A percentile compares a stretch with the other conserved stretches of the same genome.
phyloP scores from a whole-genome alignment of 1,284 basidiomycete species.

The Pterulicium gracile region DNA sequence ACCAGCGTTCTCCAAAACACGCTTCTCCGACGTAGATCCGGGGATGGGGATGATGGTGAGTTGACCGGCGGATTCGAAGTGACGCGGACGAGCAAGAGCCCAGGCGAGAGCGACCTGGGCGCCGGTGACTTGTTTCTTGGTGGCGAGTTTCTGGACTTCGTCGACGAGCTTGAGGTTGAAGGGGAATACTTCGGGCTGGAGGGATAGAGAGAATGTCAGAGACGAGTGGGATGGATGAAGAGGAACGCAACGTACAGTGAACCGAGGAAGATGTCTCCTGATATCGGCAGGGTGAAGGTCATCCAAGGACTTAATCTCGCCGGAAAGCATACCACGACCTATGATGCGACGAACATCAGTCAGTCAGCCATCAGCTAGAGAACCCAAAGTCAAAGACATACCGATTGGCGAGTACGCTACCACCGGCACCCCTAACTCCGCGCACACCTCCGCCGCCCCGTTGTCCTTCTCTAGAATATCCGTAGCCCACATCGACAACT shows the following conservation, averaged over 20 bases:
- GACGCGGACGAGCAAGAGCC: constrained; percentile 18
- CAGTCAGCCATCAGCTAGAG: background rate
- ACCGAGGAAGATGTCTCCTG: background rate
- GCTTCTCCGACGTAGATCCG: constrained; percentile 26
- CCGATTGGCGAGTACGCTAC: constrained; percentile 39
- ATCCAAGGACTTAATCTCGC: constrained; percentile 30
- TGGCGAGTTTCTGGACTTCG: constrained; percentile 30
- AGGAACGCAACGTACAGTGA: background rate
- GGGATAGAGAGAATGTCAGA: background rate
- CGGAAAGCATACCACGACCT: constrained; percentile 45
- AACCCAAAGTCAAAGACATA: background rate
- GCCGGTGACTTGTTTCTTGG: constrained; percentile 25
- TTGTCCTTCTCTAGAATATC: background rate
- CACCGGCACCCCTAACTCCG: constrained; percentile 39
- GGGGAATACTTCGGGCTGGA: constrained; percentile 25
- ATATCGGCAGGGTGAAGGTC: constrained; percentile 24
- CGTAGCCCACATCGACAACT: constrained; percentile 37
- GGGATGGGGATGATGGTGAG: constrained; percentile 39
- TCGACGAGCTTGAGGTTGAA: constrained; percentile 45
- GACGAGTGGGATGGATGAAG: background rate
- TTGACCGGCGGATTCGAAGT: constrained; percentile 23
- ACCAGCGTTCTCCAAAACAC: background rate
- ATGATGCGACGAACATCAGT: constrained; percentile 15
- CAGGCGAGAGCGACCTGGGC: constrained; percentile 49
- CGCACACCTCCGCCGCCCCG: constrained; percentile 23